Base-by-base conservation (phyloP, 768 basidiomycete genomes). In the Tulasnella sp. region DNA sequence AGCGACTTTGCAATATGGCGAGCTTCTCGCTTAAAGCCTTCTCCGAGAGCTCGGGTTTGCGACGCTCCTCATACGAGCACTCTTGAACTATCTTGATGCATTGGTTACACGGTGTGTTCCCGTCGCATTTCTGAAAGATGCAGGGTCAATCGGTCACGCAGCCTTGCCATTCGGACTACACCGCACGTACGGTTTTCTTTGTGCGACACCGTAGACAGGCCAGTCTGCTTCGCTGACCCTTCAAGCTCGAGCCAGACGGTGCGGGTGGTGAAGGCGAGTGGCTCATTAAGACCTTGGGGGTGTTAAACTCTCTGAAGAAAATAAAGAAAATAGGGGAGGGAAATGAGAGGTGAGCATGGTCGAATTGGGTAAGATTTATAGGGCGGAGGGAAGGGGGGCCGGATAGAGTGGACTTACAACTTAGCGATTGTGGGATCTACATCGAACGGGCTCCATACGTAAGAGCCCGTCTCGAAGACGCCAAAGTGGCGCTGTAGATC, bases 71-170 rank as follows among this genome's bases (percentile, higher is more conserved):
- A 43, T 57, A 57, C 4, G 55, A 45, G 23, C 55, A 57, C 41
- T 57, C 55, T 34, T 57, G 29, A 9, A 32, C 27, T 17, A 29
- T 57, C 42, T 34, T 34, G 19, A 46, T 46, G 42, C 55, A 57
- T 32, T 57, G 55, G 35, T 45, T 57, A 43, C 55, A 57, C 7
- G 55, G 55, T 3, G 42, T n/a, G 3, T 46, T 43, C 14, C 41
- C 55, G 37, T 57, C 55, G 34, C 55, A 57, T 57, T 46, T 57
- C 55, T 57, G 21, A 27, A 6, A n/a, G 12, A 39, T 21, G 37
- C 23, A 23, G 4, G 21, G 35, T 27, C 36, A 17, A 2, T 21
- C 29, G 36, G 52, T 25, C 42, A 39, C 21, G 19, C 6, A 19
- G n/a, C 39, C 23, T 12, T 7, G 34, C 25, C 0, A 34, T 15